Evolutionary conservation across 352 stramenopile genomes (phyloP).

Genomic region (Peronosclerospora sorghi): DNA sequence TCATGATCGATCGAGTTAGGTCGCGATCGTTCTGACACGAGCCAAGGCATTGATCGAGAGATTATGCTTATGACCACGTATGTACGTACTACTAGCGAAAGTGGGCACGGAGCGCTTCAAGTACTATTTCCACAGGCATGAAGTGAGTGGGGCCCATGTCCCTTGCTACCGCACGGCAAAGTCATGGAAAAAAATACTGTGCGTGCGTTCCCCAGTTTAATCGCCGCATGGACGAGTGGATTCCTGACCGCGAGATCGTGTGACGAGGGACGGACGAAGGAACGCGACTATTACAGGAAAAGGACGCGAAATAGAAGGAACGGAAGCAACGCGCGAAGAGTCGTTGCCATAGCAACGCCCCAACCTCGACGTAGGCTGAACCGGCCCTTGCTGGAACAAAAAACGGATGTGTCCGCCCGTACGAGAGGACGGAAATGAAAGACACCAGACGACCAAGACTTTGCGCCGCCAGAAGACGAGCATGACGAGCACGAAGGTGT

Average conservation of each 20-base stretch:
- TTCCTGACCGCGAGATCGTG: slow-evolving; percentile 73
- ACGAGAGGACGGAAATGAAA: slow-evolving; percentile 73
- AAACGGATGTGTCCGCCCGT: slow-evolving; percentile 24
- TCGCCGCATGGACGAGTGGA: slow-evolving; percentile 84
- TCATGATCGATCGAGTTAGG: slow-evolving; percentile 62
- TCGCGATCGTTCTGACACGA: too few species aligned
- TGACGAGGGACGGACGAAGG: slow-evolving; percentile 64
- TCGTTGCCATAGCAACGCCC: slow-evolving; percentile 20
- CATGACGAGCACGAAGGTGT: slow-evolving; percentile 98
- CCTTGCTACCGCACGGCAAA: background rate
- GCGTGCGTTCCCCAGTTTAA: slow-evolving; percentile 63
- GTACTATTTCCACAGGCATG: slow-evolving; percentile 82
- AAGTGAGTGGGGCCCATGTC: slow-evolving; percentile 19
- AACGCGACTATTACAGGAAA: slow-evolving; percentile 57
- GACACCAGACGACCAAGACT: slow-evolving; percentile 51
- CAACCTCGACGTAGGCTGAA: background rate
- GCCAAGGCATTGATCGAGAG: too few species aligned
- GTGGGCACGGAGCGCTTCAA: slow-evolving; percentile 59
- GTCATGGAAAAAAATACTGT: background rate
- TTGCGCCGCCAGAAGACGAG: slow-evolving; percentile 79
- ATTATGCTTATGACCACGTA: too few species aligned
- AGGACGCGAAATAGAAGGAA: slow-evolving; percentile 65
- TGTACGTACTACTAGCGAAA: slow-evolving; percentile 23
- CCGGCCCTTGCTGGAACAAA: background rate
- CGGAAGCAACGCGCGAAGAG: slow-evolving; percentile 45